Conservation (phyloP, 306 rosid species). For the Quercus robur region DNA sequence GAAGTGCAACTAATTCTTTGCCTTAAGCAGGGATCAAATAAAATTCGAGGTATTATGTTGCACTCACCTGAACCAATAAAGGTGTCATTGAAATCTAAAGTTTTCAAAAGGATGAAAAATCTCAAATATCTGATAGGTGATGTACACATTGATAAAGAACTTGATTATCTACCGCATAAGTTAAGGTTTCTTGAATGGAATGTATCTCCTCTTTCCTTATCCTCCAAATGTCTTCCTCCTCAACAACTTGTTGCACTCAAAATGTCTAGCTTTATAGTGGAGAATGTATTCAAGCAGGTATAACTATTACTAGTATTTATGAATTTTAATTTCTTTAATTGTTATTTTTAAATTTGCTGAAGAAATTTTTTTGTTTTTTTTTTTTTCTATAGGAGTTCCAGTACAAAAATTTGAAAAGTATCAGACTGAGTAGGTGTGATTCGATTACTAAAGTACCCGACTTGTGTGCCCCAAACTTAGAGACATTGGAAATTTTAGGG, state of each 20-base stretch:
- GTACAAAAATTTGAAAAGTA: neutral
- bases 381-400: neutral
- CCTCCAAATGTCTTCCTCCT: neutral
- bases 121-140: slow-evolving; percentile 2
- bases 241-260: neutral
- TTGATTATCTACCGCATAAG: slow-evolving; percentile 2
- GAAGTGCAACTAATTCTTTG: neutral
- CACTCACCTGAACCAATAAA: neutral
- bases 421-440: neutral
- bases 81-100: slow-evolving; percentile 13
- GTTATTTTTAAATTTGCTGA: neutral
- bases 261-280: neutral
- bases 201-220: slow-evolving; percentile 7
- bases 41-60: slow-evolving; percentile 1
- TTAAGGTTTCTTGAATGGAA: slow-evolving; percentile 20
- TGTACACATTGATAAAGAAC: slow-evolving; percentile 5
- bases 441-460: slow-evolving; percentile 9
- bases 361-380: no score
- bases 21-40: slow-evolving; percentile 6
- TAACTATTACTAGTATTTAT: neutral
- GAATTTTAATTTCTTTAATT: neutral
- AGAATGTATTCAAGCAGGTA: neutral
- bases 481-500: neutral
- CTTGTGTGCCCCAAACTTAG: slow-evolving; percentile 10
- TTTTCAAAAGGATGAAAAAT: slow-evolving; percentile 14